Base-by-base conservation (phyloP, 805 yeast species). In the Grigorovia transvaalensis region DNA sequence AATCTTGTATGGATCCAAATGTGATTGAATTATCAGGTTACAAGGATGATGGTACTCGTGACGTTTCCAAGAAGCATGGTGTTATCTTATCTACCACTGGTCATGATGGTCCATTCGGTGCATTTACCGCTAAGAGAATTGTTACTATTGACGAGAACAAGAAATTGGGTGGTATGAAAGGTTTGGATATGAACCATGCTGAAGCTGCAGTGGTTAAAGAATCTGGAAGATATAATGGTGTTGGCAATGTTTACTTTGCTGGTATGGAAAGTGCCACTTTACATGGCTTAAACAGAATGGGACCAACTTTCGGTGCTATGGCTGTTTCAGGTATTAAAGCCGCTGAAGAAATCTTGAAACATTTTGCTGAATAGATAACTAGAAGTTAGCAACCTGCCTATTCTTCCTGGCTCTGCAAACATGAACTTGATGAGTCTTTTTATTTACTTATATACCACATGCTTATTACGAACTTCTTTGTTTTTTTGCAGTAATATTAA, bases 231-330 rank as follows among this genome's bases (percentile, higher is more conserved):
- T 64, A 64, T 58, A 45, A 52, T 15, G 68, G 68, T 53, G 66
- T 65, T 44, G 64, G 57, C 44, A 54, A 58, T 12, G 59, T 66
- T 52, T 65, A 65, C 56, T 66, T 67, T 51, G 77, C 79, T 12
- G 90, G 91, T 60, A 84, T 84, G 91, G 90, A 84, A 69, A 74
- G 82, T 57, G 81, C 87, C 38, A 89, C 84, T 65, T 78, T 84
- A 51, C 87, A 82, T 61, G 89, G 89, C 27, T 77, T 80, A 58
- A 82, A 83, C 76, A 78, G 91, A 70, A 84, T 84, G 89, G 90
- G 90, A 29, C 90, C 91, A 49, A 84, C 89, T 43, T 84, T 84
- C 59, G 89, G 88, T 54, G 89, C 89, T 47, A 84, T 84, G 90
- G 84, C 80, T 38, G 76, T 82, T 52, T 79, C 85, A 29, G 91